phyloP scores from a whole-genome alignment of 768 basidiomycete genomes.

The Sporobolomyces roseus region DNA sequence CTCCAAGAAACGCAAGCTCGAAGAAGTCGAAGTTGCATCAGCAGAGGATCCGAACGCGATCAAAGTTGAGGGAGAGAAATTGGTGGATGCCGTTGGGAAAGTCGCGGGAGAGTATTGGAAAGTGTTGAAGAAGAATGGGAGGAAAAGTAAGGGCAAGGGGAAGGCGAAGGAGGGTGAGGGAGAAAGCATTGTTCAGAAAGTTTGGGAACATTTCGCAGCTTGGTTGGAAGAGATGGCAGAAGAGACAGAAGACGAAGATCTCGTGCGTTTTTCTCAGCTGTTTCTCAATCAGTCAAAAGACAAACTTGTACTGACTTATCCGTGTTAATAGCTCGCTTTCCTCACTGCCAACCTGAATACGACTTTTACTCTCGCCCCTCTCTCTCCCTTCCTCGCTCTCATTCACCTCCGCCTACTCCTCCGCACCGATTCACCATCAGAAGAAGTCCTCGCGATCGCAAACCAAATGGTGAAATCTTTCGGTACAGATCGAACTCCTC shows the following conservation, averaged over 20 bases:
- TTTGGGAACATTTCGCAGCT: slow-evolving; percentile 52
- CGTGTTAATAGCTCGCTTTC: slow-evolving; percentile 23
- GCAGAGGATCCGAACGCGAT: slow-evolving; percentile 52
- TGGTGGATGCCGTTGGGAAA: slow-evolving; percentile 59
- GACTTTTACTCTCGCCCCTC: slow-evolving; percentile 18
- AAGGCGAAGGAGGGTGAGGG: slow-evolving; percentile 15
- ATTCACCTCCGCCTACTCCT: slow-evolving; percentile 32
- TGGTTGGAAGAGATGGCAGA: slow-evolving; percentile 53
- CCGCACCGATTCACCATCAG: slow-evolving; percentile 1
- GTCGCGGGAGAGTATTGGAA: slow-evolving; percentile 57
- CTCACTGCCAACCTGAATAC: slow-evolving; percentile 28
- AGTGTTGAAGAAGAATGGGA: slow-evolving; percentile 36
- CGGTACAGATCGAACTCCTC: not conserved
- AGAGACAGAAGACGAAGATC: slow-evolving; percentile 39
- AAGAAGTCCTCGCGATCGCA: slow-evolving; percentile 7
- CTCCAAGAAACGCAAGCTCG: slow-evolving; percentile 43
- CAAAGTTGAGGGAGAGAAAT: slow-evolving; percentile 53
- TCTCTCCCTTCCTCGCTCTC: slow-evolving; percentile 30
- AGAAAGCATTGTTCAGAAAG: slow-evolving; percentile 36
- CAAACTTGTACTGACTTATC: not conserved
- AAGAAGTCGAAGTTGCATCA: slow-evolving; percentile 51
- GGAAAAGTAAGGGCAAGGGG: slow-evolving; percentile 35
- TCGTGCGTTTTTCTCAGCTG: slow-evolving; percentile 44
- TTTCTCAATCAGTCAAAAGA: not conserved
- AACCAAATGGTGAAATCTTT: slow-evolving; percentile 7